A percentile compares a stretch with the other conserved stretches of the same genome.
Evolutionary conservation across 2,329 filamentous ascomycete genomes (phyloP).

Genomic region (Penicillium verrucosum): DNA sequence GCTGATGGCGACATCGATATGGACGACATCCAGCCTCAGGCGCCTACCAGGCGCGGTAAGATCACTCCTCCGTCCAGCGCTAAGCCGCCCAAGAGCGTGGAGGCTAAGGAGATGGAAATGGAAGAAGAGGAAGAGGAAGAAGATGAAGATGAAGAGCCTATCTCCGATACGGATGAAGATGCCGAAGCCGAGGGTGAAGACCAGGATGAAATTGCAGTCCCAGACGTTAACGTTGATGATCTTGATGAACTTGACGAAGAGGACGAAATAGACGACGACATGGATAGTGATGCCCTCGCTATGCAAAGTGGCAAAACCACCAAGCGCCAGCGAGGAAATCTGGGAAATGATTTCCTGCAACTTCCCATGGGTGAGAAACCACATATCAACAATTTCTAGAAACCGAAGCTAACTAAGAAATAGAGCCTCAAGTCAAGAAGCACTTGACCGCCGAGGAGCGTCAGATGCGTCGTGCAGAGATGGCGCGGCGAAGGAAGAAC

Average conservation of each 20-base stretch:
- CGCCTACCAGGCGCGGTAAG: constrained; percentile 39
- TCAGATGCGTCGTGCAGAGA: constrained; percentile 69
- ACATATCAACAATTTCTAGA: not conserved
- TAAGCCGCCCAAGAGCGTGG: constrained; percentile 43
- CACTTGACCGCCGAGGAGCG: constrained; percentile 70
- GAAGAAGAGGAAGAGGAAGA: constrained; percentile 34
- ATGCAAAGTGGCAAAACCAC: constrained; percentile 64
- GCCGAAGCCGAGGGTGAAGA: constrained; percentile 50
- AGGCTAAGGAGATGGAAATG: constrained; percentile 48
- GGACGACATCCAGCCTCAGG: constrained; percentile 45
- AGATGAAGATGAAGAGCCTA: constrained; percentile 49
- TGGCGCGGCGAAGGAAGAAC: constrained; percentile 70
- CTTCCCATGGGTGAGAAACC: constrained; percentile 54
- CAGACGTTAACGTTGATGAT: constrained; percentile 39
- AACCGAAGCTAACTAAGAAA: constrained; percentile 14
- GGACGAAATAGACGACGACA: constrained; percentile 43
- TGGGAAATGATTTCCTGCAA: constrained; percentile 51
- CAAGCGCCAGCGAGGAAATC: constrained; percentile 62
- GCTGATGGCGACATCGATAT: constrained; percentile 42
- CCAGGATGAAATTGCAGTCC: constrained; percentile 46
- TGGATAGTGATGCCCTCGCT: constrained; percentile 44
- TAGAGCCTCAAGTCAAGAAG: constrained; percentile 69
- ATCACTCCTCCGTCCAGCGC: constrained; percentile 35
- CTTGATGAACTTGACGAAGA: constrained; percentile 42
- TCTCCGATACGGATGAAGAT: constrained; percentile 47